Evolutionary conservation across 257 asterid genomes (phyloP).

Genomic region (Leptodermis oblonga): DNA sequence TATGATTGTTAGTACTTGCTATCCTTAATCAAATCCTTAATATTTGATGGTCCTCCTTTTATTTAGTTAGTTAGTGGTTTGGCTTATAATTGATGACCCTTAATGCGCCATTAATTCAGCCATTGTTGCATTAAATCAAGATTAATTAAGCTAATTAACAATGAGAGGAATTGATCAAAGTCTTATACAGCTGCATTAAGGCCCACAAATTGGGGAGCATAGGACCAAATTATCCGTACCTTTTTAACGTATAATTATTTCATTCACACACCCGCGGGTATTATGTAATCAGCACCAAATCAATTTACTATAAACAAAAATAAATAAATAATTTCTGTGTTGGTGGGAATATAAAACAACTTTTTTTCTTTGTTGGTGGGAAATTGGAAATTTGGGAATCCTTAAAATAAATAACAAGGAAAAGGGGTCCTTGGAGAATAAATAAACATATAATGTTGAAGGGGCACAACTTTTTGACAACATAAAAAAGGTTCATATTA

Average conservation of each 20-base stretch:
- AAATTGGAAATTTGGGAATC: not conserved
- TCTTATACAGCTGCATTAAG: not conserved
- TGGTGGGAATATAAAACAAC: no score
- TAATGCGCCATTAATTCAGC: no score
- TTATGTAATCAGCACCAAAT: slow-evolving; percentile 6
- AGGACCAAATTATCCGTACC: not conserved
- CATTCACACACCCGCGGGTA: slow-evolving; percentile 11
- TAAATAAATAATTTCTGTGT: not conserved
- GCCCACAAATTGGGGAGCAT: slow-evolving; percentile 16
- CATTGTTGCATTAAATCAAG: no score
- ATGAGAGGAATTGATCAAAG: not conserved
- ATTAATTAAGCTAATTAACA: not conserved
- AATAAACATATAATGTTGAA: not conserved
- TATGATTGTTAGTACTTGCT: no score
- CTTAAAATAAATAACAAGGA: not conserved
- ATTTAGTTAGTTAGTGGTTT: not conserved
- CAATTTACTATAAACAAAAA: not conserved
- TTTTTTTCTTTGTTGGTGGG: no score
- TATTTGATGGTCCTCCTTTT: no score
- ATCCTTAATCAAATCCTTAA: no score
- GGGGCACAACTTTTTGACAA: not conserved
- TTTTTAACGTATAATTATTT: slow-evolving; percentile 16
- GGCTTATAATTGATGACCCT: not conserved
- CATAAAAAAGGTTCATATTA: slow-evolving; percentile 8
- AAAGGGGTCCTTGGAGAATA: not conserved